These are phyloP conservation scores for Mycotypha africana DNA, from an alignment of 371 early-diverging fungal species.

Conservation along the genomic window DNA sequence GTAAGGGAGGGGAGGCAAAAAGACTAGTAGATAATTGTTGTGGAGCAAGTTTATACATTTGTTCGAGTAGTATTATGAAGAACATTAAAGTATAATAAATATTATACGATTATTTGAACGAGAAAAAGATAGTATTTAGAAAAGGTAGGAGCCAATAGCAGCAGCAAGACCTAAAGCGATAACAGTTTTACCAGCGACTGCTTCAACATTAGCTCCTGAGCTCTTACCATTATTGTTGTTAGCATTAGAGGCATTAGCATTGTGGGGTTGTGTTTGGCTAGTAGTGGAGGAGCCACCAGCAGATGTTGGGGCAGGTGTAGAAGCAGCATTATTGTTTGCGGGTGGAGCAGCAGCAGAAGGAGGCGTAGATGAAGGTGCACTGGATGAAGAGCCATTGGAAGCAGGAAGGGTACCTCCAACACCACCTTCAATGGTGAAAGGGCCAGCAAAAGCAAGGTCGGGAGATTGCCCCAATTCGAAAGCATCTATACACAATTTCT, in stretches of 20 bases:
- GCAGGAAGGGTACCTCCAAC: slow-evolving; percentile 5
- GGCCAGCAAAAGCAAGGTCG: slow-evolving; percentile 44
- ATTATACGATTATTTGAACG: too few relatives aligned
- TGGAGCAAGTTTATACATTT: too few relatives aligned
- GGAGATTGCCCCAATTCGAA: slow-evolving; percentile 45
- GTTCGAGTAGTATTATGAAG: too few relatives aligned
- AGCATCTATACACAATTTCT: slow-evolving; percentile 25
- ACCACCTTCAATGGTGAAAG: slow-evolving; percentile 40
- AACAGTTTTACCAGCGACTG: slow-evolving; percentile 2
- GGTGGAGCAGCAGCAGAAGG: slow-evolving; percentile 7
- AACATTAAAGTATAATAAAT: too few relatives aligned
- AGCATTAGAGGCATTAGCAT: neutral
- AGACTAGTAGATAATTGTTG: too few relatives aligned
- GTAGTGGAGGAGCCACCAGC: slow-evolving; percentile 5
- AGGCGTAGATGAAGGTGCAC: neutral
- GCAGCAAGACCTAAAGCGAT: slow-evolving; percentile 12
- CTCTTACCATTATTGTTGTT: neutral
- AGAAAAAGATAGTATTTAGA: slow-evolving; percentile 8
- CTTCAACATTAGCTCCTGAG: slow-evolving; percentile 11
- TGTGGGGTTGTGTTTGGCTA: neutral
- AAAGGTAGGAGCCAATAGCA: slow-evolving; percentile 14
- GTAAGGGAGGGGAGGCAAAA: too few relatives aligned
- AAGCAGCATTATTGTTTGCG: neutral
- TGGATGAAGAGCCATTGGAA: slow-evolving; percentile 2
- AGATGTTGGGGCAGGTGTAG: slow-evolving; percentile 14